Base-by-base conservation (phyloP, 2,329 filamentous ascomycete species). In the Verticillium klebahnii region DNA sequence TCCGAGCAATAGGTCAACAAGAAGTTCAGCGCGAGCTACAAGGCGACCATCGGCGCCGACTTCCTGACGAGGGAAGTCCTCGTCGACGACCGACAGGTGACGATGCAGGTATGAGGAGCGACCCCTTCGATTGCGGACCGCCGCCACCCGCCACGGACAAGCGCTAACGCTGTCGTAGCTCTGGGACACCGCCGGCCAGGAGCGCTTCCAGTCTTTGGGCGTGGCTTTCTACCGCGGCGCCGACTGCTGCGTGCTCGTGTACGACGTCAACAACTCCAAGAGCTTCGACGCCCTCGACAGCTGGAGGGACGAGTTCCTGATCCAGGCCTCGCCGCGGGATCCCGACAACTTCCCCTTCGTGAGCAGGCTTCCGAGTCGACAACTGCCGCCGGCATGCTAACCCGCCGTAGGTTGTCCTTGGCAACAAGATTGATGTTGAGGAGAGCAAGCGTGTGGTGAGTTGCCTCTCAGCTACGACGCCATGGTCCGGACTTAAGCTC, bases 1-100 rank as follows among this genome's bases (percentile, higher is more conserved):
- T 29, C 11, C 12, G 19, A 14, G 17, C 36, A 45, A 68, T 69
- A 98, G 94, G 94, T 99, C 86, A 99, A 99, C 85, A 99, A 99
- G 83, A 98, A 99, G 78, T 99, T 99, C 83, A 97, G 93, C 76
- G 94, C 93, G 69, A 97, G 93, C 82, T 99, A 99, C 88, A 99
- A 99, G 82, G 95, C 95, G 63, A 99, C 95, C 56, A 99, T 99
- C 75, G 95, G 95, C 69, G 95, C 95, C 75, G 95, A 99, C 78
- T 99, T 99, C 79, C 84, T 99, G 64, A 99, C 95, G 61, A 96
- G 97, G 77, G 95, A 99, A 81, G 95, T 99, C 50, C 83, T 97
- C 67, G 94, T 99, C 60, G 95, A 98, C 78, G 95, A 98, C 79
- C 87, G 94, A 74, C 87, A 98, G 73, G 95, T 99, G 68, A 99